These are phyloP conservation scores for Pseudophaeomoniella oleicola DNA, from an alignment of 2,329 filamentous ascomycete species.

Conservation along the genomic window DNA sequence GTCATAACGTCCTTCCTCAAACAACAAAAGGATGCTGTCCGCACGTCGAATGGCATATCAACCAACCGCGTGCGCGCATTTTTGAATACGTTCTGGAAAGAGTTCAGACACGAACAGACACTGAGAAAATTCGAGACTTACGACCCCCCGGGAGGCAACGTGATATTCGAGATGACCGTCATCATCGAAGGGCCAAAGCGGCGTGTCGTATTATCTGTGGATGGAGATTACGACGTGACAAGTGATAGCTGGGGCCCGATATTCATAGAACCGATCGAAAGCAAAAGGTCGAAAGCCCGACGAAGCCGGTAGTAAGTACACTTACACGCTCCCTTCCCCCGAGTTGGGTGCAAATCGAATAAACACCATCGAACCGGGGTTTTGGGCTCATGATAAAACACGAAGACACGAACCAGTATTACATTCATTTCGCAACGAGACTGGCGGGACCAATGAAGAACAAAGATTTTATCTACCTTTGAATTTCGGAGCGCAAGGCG, in stretches of 20 bases:
- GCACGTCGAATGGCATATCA: background rate
- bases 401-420: no score
- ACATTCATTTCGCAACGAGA: no score
- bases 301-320: no score
- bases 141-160: background rate
- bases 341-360: no score
- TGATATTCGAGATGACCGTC: background rate
- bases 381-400: no score
- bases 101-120: background rate
- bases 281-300: slow-evolving; percentile 8
- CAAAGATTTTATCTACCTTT: no score
- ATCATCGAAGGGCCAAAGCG: background rate
- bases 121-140: background rate
- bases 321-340: no score
- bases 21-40: background rate
- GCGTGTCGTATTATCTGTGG: background rate
- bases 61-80: background rate
- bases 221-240: background rate
- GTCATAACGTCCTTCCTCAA: background rate
- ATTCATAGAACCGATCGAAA: background rate
- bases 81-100: background rate
- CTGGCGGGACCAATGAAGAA: no score
- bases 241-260: background rate
- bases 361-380: no score
- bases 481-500: no score